Evolutionary conservation across 2,329 filamentous ascomycete genomes (phyloP).

Genomic region (Neocucurbitaria cava): DNA sequence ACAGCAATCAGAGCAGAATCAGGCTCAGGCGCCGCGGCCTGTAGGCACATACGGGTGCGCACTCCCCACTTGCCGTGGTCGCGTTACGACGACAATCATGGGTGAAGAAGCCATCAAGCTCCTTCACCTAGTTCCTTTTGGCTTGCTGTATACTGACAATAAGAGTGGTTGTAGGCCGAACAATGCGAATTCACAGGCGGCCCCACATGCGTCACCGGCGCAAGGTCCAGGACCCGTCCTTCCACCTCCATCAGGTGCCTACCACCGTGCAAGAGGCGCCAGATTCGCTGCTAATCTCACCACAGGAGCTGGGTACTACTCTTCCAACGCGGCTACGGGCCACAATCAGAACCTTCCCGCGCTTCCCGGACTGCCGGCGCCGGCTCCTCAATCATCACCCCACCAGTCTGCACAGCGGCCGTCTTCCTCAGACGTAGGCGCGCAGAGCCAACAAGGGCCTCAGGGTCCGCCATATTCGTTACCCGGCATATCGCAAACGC

Average conservation of each 20-base stretch:
- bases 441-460: slow-evolving; percentile 41
- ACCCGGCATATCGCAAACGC: slow-evolving; percentile 54
- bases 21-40: slow-evolving; percentile 42
- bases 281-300: slow-evolving; percentile 22
- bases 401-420: slow-evolving; percentile 46
- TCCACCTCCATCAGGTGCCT: slow-evolving; percentile 50
- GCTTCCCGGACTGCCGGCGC: slow-evolving; percentile 53
- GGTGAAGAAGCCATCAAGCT: slow-evolving; percentile 21
- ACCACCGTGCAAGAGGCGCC: slow-evolving; percentile 12
- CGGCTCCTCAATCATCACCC: slow-evolving; percentile 53
- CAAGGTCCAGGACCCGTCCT: slow-evolving; percentile 48
- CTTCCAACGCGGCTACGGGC: slow-evolving; percentile 43
- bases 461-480: slow-evolving; percentile 53
- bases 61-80: slow-evolving; percentile 4
- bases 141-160: slow-evolving; percentile 26
- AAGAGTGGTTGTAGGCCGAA: slow-evolving; percentile 30
- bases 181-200: slow-evolving; percentile 41
- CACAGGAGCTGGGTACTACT: slow-evolving; percentile 49
- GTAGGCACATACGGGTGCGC: slow-evolving; percentile 48
- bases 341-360: slow-evolving; percentile 54
- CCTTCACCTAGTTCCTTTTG: slow-evolving; percentile 13
- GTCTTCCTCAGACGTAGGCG: slow-evolving; percentile 46
- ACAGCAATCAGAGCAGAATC: slow-evolving; percentile 45
- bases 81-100: slow-evolving; percentile 20
- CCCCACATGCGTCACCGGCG: slow-evolving; percentile 44